Conservation (phyloP, 306 rosid genomes). For the Benincasa hispida region DNA sequence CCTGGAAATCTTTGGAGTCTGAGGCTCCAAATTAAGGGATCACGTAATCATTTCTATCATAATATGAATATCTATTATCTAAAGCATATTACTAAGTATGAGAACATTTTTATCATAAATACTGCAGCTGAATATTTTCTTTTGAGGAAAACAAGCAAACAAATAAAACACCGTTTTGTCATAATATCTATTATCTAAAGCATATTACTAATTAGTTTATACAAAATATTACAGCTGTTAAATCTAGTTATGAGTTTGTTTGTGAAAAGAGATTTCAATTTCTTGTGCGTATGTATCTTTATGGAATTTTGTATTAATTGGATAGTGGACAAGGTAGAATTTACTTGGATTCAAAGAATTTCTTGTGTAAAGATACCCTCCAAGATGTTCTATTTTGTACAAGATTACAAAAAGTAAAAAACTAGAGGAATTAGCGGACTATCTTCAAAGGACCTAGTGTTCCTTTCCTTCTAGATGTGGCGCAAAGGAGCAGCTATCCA, state of each 20-base stretch:
- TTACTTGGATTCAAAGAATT: neutral
- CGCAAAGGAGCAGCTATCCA: too few relatives aligned
- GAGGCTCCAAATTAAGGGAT: neutral
- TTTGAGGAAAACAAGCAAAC: too few relatives aligned
- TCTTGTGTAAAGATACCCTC: too few relatives aligned
- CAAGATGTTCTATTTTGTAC: too few relatives aligned
- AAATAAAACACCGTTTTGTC: neutral
- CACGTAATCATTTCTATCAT: neutral
- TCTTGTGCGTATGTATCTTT: neutral
- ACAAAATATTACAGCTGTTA: neutral
- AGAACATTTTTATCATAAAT: too few relatives aligned
- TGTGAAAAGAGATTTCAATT: too few relatives aligned
- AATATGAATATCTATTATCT: neutral
- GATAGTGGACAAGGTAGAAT: neutral
- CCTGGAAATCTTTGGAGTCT: neutral
- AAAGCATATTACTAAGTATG: neutral
- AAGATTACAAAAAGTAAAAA: too few relatives aligned
- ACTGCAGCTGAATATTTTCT: too few relatives aligned
- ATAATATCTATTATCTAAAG: neutral
- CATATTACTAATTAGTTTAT: neutral
- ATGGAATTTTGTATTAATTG: neutral
- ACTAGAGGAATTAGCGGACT: too few relatives aligned
- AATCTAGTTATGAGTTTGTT: neutral
- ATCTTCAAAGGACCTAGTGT: too few relatives aligned
- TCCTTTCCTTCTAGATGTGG: too few relatives aligned